phyloP scores from a whole-genome alignment of 75 land plant genomes.

The Isoetes taiwanensis region DNA sequence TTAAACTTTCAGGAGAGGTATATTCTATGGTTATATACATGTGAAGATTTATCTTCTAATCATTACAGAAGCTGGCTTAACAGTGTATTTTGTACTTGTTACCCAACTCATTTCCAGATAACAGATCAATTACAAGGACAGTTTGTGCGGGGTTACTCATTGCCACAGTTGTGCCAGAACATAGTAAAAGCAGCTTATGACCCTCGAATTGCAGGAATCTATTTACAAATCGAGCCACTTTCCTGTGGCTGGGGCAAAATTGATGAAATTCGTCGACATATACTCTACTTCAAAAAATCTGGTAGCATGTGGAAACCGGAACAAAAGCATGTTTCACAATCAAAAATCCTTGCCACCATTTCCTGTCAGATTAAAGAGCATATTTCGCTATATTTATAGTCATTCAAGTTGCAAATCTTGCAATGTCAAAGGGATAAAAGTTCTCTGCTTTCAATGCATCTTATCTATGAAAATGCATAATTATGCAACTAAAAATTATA shows the following conservation, averaged over 20 bases:
- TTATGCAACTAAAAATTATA: too few species aligned
- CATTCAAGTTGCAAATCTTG: too few species aligned
- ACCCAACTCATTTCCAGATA: constrained; percentile 36
- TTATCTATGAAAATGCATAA: too few species aligned
- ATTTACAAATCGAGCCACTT: constrained; percentile 72
- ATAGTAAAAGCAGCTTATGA: constrained; percentile 83
- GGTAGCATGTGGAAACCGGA: constrained; percentile 49
- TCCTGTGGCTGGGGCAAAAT: constrained; percentile 90
- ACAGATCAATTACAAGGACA: constrained; percentile 72
- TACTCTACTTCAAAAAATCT: constrained; percentile 72
- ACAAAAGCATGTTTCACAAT: too few species aligned
- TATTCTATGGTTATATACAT: neutral
- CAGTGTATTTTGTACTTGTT: neutral
- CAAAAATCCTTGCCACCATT: too few species aligned
- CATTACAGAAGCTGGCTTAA: neutral
- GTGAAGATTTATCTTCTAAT: neutral
- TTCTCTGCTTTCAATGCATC: too few species aligned
- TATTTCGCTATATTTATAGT: too few species aligned
- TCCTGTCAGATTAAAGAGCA: too few species aligned
- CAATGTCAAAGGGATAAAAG: too few species aligned
- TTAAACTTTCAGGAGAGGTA: constrained; percentile 70
- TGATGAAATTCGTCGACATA: constrained; percentile 82
- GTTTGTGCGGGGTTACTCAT: constrained; percentile 61
- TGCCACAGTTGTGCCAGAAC: constrained; percentile 88
- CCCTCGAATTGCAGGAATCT: constrained; percentile 74